These are phyloP conservation scores for Carex myosuroides DNA, from an alignment of 176 grass and related monocot species.

Conservation along the genomic window DNA sequence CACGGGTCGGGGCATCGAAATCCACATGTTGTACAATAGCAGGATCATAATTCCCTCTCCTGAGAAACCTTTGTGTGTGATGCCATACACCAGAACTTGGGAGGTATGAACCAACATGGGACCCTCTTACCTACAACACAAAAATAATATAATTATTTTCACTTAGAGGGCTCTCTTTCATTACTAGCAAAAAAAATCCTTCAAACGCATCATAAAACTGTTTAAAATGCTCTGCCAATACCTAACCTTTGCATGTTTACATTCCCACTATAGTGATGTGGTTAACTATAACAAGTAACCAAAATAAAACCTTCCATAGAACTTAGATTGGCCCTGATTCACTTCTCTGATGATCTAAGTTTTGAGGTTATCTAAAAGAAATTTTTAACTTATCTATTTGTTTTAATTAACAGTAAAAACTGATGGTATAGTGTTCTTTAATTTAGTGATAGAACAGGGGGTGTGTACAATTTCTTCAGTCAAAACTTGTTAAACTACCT, in stretches of 20 bases:
- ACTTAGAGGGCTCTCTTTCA: background rate
- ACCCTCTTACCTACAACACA: conserved; percentile 64
- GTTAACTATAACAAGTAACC: background rate
- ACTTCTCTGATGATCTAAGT: background rate
- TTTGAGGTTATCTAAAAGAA: background rate
- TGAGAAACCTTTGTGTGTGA: conserved; percentile 83
- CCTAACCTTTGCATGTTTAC: conserved; percentile 1
- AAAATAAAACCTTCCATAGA: background rate
- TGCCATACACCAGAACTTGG: conserved; percentile 96
- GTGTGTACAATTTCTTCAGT: conserved; percentile 3
- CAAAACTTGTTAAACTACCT: conserved; percentile 28
- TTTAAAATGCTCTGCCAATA: background rate
- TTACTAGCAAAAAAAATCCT: background rate
- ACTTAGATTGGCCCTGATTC: background rate
- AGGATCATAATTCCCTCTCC: conserved; percentile 53
- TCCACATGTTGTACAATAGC: conserved; percentile 80
- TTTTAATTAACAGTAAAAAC: background rate
- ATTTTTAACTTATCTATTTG: background rate
- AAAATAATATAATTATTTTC: conserved; percentile 18
- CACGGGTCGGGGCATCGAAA: conserved; percentile 96
- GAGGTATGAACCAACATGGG: conserved; percentile 97
- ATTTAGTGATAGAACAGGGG: background rate
- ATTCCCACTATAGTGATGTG: background rate
- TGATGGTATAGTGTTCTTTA: background rate
- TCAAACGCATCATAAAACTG: background rate